These are phyloP conservation scores for Mucor racemosus DNA, from an alignment of 371 early-diverging fungal species.

Conservation along the genomic window DNA sequence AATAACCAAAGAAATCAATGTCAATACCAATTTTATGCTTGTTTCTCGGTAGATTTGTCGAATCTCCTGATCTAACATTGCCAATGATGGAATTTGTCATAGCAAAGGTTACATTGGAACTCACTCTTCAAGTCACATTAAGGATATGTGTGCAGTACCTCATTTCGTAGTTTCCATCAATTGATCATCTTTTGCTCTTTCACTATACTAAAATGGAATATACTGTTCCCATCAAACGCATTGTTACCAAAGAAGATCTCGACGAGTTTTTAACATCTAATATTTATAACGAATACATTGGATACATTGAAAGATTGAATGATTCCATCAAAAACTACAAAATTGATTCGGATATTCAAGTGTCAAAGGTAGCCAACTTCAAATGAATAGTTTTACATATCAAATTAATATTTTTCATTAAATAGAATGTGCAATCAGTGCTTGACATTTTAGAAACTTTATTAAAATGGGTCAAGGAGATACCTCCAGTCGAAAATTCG, in stretches of 20 bases:
- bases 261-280: slow-evolving; percentile 73
- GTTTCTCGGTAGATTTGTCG: too few relatives aligned
- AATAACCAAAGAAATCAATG: too few relatives aligned
- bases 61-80: background rate
- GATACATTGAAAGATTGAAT: slow-evolving; percentile 75
- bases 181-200: background rate
- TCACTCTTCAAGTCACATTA: slow-evolving; percentile 1
- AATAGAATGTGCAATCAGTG: slow-evolving; percentile 63
- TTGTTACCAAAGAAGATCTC: slow-evolving; percentile 87
- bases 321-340: slow-evolving; percentile 71
- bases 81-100: too few relatives aligned
- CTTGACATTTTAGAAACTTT: slow-evolving; percentile 67
- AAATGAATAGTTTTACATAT: background rate
- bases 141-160: background rate
- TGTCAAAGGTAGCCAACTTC: slow-evolving; percentile 49
- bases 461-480: slow-evolving; percentile 65
- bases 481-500: slow-evolving; percentile 78
- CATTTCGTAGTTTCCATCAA: background rate
- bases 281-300: slow-evolving; percentile 67
- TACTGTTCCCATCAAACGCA: slow-evolving; percentile 67
- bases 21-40: too few relatives aligned
- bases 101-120: background rate
- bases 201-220: slow-evolving; percentile 24
- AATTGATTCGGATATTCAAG: slow-evolving; percentile 49
- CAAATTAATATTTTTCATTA: background rate